Evolutionary conservation across 148 eudicot species (phyloP).

Genomic region (Rhododendron williamsianum): DNA sequence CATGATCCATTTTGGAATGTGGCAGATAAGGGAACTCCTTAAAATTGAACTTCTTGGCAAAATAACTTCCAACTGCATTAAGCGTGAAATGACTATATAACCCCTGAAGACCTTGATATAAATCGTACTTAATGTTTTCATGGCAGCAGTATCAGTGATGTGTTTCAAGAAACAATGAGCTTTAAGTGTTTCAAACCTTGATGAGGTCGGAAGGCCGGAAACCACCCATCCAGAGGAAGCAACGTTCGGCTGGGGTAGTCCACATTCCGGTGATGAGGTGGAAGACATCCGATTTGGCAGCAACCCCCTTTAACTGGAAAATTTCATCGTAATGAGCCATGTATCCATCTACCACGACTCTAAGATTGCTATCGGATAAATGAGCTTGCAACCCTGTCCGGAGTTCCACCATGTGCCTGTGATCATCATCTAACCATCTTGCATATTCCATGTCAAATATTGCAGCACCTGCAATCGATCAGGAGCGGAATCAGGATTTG

Average conservation of each 20-base stretch:
- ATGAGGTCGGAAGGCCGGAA: slow-evolving; percentile 95
- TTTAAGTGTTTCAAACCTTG: slow-evolving; percentile 45
- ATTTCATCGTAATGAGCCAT: slow-evolving; percentile 84
- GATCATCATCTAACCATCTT: slow-evolving; percentile 94
- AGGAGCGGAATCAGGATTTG: neutral
- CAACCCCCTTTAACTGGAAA: slow-evolving; percentile 61
- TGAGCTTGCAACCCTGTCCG: slow-evolving; percentile 77
- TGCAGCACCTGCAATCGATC: slow-evolving; percentile 56
- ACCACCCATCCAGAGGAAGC: slow-evolving; percentile 99
- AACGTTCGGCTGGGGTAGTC: slow-evolving; percentile 93
- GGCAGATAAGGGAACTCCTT: neutral
- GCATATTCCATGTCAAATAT: slow-evolving; percentile 93
- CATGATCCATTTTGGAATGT: neutral
- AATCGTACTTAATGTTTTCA: neutral
- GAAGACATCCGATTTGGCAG: slow-evolving; percentile 84
- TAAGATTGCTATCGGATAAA: slow-evolving; percentile 67
- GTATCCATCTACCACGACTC: slow-evolving; percentile 68
- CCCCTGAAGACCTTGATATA: neutral
- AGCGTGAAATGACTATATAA: neutral
- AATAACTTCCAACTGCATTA: neutral
- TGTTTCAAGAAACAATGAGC: neutral
- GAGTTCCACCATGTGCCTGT: slow-evolving; percentile 80
- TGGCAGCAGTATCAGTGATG: neutral
- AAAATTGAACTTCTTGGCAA: neutral
- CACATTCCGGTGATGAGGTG: slow-evolving; percentile 92